Evolutionary conservation across 768 basidiomycete genomes (phyloP).

Genomic region (Hericium erinaceus): DNA sequence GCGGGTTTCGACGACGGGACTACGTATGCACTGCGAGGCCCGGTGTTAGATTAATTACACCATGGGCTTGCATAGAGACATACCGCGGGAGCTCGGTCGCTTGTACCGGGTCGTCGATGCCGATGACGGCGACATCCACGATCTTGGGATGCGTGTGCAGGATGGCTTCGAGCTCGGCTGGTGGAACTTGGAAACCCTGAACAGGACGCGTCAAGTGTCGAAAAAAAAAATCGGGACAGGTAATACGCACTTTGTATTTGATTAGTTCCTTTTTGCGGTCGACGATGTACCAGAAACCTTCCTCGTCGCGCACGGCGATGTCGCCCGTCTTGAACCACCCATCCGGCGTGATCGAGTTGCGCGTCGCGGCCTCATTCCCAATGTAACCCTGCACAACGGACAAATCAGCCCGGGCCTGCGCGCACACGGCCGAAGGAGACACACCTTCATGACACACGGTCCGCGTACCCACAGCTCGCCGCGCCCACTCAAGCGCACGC

Average conservation of each 20-base stretch:
- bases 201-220: neutral
- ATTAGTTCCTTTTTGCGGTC: slow-evolving; percentile 70
- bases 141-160: slow-evolving; percentile 68
- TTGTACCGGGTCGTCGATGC: slow-evolving; percentile 53
- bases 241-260: slow-evolving; percentile 49
- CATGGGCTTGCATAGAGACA: slow-evolving; percentile 1
- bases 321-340: slow-evolving; percentile 91
- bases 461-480: slow-evolving; percentile 84
- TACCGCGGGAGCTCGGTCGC: slow-evolving; percentile 79
- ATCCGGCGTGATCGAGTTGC: slow-evolving; percentile 56
- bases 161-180: slow-evolving; percentile 76
- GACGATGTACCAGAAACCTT: slow-evolving; percentile 70
- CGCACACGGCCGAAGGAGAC: neutral
- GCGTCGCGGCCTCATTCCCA: slow-evolving; percentile 63
- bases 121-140: slow-evolving; percentile 76
- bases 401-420: neutral
- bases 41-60: neutral
- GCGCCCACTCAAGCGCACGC: slow-evolving; percentile 20
- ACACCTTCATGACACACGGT: slow-evolving; percentile 70
- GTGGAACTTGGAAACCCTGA: slow-evolving; percentile 47
- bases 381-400: slow-evolving; percentile 50
- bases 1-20: slow-evolving; percentile 33
- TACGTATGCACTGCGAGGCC: slow-evolving; percentile 49
- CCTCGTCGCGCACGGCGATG: slow-evolving; percentile 52
- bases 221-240: slow-evolving; percentile 17